Percentiles rank a stretch among this genome's conserved stretches.
Evolutionary conservation across 805 yeast species (phyloP).

Genomic region (Kazachstania psychrophila): DNA sequence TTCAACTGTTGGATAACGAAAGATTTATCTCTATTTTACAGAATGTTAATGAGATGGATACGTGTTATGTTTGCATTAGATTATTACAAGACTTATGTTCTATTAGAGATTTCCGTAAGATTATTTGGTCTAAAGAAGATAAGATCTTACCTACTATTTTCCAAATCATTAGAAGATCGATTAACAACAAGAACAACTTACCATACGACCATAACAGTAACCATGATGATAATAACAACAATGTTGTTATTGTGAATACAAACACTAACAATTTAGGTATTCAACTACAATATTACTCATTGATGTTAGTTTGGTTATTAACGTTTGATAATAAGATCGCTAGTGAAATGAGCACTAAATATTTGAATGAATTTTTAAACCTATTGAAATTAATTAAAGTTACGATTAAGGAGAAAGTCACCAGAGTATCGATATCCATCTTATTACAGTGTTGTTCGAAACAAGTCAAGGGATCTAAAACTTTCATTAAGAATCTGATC

Average conservation of each 20-base stretch:
- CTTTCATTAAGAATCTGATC: constrained; percentile 54
- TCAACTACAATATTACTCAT: constrained; percentile 75
- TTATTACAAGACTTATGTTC: constrained; percentile 26
- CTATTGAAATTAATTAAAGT: constrained; percentile 52
- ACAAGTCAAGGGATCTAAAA: constrained; percentile 33
- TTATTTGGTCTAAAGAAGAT: constrained; percentile 28
- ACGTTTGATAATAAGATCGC: constrained; percentile 55
- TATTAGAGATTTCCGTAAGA: constrained; percentile 19
- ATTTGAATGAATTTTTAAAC: constrained; percentile 39
- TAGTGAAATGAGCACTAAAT: constrained; percentile 44
- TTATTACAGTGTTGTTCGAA: constrained; percentile 48
- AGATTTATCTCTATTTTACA: constrained; percentile 17
- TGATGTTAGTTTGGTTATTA: constrained; percentile 75
- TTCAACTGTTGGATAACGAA: constrained; percentile 15
- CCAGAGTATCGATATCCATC: constrained; percentile 72
- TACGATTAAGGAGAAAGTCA: constrained; percentile 87
- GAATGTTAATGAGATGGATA: constrained; percentile 24
- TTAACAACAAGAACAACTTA: constrained; percentile 17
- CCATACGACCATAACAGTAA: background rate
- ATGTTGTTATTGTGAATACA: constrained; percentile 21
- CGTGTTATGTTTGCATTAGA: constrained; percentile 26
- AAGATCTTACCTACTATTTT: constrained; percentile 43
- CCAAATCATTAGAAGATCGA: constrained; percentile 35
- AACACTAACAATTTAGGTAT: constrained; percentile 41
- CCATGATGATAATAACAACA: background rate